These are phyloP conservation scores for Mikania micrantha DNA, from an alignment of 129 eudicot genomes.

Conservation along the genomic window DNA sequence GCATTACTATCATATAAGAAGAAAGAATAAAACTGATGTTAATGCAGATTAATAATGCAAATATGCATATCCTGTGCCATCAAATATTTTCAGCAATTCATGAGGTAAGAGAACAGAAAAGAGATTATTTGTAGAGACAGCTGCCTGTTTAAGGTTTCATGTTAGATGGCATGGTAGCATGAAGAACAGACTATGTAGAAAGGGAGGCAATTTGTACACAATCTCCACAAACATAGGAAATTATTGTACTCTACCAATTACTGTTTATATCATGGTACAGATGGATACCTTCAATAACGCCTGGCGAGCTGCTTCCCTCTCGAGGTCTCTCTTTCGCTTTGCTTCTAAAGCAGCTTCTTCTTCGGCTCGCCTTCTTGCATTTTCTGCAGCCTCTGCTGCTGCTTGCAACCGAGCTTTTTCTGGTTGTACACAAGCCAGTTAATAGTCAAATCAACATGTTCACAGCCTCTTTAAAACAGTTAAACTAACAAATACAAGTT, in stretches of 20 bases:
- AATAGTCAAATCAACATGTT: background rate
- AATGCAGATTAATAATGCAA: background rate
- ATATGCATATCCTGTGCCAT: background rate
- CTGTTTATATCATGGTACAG: background rate
- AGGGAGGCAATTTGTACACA: background rate
- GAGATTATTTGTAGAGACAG: background rate
- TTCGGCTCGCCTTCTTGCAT: slow-evolving; percentile 65
- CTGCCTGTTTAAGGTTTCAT: background rate
- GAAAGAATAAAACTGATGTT: background rate
- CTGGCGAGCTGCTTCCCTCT: slow-evolving; percentile 89
- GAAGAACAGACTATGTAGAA: background rate
- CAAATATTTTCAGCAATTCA: background rate
- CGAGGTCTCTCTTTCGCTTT: slow-evolving; percentile 62
- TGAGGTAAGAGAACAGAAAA: background rate
- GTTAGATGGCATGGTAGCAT: background rate
- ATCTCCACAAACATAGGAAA: background rate
- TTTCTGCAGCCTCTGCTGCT: slow-evolving; percentile 93
- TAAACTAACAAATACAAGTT: background rate
- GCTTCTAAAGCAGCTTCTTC: slow-evolving; percentile 76
- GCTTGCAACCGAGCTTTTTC: slow-evolving; percentile 91
- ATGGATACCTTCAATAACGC: slow-evolving; percentile 60
- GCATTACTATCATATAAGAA: background rate
- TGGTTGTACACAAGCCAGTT: slow-evolving; percentile 11
- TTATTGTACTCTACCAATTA: background rate
- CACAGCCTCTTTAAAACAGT: background rate